Percentiles rank a stretch among this genome's conserved stretches.
These are phyloP conservation scores for Boletus edulis DNA, from an alignment of 768 basidiomycete genomes.

Conservation along the genomic window DNA sequence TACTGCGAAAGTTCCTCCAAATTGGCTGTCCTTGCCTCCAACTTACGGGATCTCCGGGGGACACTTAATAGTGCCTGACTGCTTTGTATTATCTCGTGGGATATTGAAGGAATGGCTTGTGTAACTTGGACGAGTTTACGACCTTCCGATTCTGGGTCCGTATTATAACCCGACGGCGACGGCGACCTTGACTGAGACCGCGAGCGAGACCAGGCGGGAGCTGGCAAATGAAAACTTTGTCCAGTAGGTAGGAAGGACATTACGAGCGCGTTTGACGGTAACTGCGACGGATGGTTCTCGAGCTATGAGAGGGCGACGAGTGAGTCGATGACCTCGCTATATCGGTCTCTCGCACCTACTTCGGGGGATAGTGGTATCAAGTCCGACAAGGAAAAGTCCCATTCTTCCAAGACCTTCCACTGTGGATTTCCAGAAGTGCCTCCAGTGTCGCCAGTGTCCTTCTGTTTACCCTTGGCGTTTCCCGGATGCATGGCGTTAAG, in stretches of 20 bases:
- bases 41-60: constrained; percentile 24
- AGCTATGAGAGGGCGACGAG: constrained; percentile 21
- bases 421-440: constrained; percentile 24
- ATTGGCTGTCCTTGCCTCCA: constrained; percentile 45
- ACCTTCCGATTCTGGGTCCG: constrained; percentile 65
- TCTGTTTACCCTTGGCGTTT: constrained; percentile 47
- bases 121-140: constrained; percentile 39
- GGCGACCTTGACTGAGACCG: constrained; percentile 40
- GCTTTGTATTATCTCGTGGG: constrained; percentile 19
- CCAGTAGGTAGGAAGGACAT: constrained; percentile 62
- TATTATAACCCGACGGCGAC: constrained; percentile 67
- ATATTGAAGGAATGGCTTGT: constrained; percentile 10
- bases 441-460: constrained; percentile 25
- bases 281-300: constrained; percentile 37
- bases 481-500: constrained; percentile 2
- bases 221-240: constrained; percentile 57
- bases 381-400: constrained; percentile 60
- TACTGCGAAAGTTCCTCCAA: constrained; percentile 76
- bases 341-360: constrained; percentile 41
- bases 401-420: constrained; percentile 69
- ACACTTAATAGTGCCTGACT: constrained; percentile 12
- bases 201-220: constrained; percentile 25
- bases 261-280: constrained; percentile 75
- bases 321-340: constrained; percentile 10
- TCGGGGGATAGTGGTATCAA: constrained; percentile 59